phyloP scores from a whole-genome alignment of 2,329 filamentous ascomycete genomes.

The Arthrinium phaeospermum region DNA sequence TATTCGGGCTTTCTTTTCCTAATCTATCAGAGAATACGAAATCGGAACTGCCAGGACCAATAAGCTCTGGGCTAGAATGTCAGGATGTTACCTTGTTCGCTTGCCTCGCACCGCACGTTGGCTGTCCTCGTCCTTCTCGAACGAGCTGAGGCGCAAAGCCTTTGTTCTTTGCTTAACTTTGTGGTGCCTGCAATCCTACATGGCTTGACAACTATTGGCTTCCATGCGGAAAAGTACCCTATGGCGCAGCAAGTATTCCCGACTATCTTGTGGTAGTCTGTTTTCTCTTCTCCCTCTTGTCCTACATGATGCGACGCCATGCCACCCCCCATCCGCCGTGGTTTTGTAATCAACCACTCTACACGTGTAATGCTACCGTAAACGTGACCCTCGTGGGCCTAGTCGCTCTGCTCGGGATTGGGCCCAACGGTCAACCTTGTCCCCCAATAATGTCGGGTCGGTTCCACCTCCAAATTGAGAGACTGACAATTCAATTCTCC shows the following conservation, averaged over 20 bases:
- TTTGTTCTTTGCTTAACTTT: neutral
- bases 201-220: neutral
- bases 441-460: neutral
- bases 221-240: neutral
- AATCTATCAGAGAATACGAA: neutral
- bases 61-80: neutral
- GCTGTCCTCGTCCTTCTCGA: slow-evolving; percentile 1
- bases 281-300: neutral
- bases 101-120: neutral
- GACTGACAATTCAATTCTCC: slow-evolving; percentile 6
- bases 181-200: neutral
- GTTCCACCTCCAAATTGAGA: neutral
- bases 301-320: neutral
- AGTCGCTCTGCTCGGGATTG: neutral
- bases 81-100: neutral
- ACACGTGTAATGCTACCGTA: neutral
- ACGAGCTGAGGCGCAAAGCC: neutral
- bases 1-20: neutral
- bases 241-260: neutral
- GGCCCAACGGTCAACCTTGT: neutral
- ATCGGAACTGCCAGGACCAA: neutral
- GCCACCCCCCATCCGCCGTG: neutral
- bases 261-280: neutral
- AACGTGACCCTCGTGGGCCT: slow-evolving; percentile 2
- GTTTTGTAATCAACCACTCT: neutral